Conservation (phyloP, 306 rosid species). For the Alnus glutinosa region DNA sequence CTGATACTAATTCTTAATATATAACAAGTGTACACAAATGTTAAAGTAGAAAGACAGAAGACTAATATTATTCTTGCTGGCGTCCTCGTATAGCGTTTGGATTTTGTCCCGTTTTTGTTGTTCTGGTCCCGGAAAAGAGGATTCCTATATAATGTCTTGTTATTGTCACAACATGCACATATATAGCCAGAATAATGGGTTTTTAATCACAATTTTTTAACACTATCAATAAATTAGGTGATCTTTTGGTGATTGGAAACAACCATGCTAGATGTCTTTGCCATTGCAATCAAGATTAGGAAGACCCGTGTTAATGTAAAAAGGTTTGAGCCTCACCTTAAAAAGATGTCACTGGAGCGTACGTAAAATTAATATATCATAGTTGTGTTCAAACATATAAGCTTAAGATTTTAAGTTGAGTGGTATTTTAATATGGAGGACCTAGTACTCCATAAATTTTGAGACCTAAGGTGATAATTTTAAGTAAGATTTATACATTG, state of each 20-base stretch:
- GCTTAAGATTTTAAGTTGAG: too few relatives aligned
- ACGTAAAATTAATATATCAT: too few relatives aligned
- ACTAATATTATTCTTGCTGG: not conserved
- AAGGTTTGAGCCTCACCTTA: too few relatives aligned
- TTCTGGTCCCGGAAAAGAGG: slow-evolving; percentile 30
- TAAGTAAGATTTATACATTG: too few relatives aligned
- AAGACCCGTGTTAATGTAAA: too few relatives aligned
- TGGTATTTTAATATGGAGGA: too few relatives aligned
- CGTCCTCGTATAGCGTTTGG: slow-evolving; percentile 19
- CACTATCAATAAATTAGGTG: slow-evolving; percentile 3
- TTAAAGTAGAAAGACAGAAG: slow-evolving; percentile 11
- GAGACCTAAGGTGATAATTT: too few relatives aligned
- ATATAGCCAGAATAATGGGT: not conserved
- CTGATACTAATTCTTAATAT: not conserved
- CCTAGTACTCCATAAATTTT: too few relatives aligned
- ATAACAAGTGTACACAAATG: not conserved
- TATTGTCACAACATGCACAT: not conserved
- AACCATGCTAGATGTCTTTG: too few relatives aligned
- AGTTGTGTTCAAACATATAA: too few relatives aligned
- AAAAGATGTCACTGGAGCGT: too few relatives aligned
- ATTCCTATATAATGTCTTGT: slow-evolving; percentile 20
- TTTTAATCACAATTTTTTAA: not conserved
- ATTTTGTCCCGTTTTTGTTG: slow-evolving; percentile 43
- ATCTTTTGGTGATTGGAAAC: not conserved
- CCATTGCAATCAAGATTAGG: too few relatives aligned